phyloP scores from a whole-genome alignment of 768 basidiomycete genomes.

The Leccinum disarticulatum region DNA sequence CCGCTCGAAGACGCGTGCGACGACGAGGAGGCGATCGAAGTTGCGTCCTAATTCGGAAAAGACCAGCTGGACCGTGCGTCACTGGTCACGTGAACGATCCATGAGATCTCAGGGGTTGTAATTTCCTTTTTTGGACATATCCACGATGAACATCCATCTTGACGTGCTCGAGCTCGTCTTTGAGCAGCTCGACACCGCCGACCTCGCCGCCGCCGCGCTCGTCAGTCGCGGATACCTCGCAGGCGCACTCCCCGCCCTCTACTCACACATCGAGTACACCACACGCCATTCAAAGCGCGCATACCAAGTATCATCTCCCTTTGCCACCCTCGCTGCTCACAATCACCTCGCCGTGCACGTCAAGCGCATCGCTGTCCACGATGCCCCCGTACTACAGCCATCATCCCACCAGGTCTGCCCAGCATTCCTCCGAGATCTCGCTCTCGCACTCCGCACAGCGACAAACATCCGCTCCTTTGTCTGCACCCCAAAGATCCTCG shows the following conservation, averaged over 20 bases:
- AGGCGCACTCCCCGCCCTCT: constrained; percentile 62
- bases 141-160: constrained; percentile 62
- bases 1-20: constrained; percentile 20
- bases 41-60: constrained; percentile 15
- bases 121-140: not conserved
- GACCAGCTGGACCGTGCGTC: constrained; percentile 23
- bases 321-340: constrained; percentile 54
- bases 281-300: constrained; percentile 56
- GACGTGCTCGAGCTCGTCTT: constrained; percentile 77
- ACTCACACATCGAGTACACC: constrained; percentile 56
- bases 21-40: constrained; percentile 23
- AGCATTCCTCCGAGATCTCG: constrained; percentile 53
- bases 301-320: constrained; percentile 53
- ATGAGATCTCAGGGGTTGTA: constrained; percentile 8
- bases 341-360: constrained; percentile 57
- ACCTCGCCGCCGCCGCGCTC: constrained; percentile 59
- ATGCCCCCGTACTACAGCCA: constrained; percentile 42
- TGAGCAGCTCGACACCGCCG: constrained; percentile 45
- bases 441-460: constrained; percentile 46
- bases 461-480: constrained; percentile 56
- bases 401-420: constrained; percentile 35
- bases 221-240: constrained; percentile 67
- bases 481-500: constrained; percentile 48
- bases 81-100: constrained; percentile 16
- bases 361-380: constrained; percentile 55